A percentile compares a stretch with the other conserved stretches of the same genome.
phyloP scores from a whole-genome alignment of 2,329 filamentous ascomycete species.

The Neospermospora avenae region DNA sequence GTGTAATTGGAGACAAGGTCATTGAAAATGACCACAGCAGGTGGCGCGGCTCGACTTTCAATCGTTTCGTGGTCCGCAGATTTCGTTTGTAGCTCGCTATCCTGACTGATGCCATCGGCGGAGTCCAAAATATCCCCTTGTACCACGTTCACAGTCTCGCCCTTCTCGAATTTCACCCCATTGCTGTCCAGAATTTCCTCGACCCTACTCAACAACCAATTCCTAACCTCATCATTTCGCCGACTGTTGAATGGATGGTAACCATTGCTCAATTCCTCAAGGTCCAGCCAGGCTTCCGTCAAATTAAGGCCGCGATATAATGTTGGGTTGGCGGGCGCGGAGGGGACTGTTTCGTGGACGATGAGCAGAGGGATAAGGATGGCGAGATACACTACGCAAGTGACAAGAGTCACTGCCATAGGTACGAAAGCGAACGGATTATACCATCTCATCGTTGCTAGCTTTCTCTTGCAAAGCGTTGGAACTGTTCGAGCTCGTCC shows the following conservation, averaged over 20 bases:
- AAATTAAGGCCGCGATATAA: slow-evolving; percentile 68
- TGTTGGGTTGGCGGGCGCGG: slow-evolving; percentile 53
- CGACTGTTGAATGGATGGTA: slow-evolving; percentile 90
- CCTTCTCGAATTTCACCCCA: slow-evolving; percentile 45
- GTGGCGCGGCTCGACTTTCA: slow-evolving; percentile 16
- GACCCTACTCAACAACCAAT: slow-evolving; percentile 71
- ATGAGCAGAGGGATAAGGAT: slow-evolving; percentile 69
- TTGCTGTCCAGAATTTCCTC: slow-evolving; percentile 66
- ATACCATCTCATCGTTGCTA: slow-evolving; percentile 29
- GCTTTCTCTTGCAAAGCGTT: background rate
- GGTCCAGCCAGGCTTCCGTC: slow-evolving; percentile 80
- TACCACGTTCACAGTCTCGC: slow-evolving; percentile 26
- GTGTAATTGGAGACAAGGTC: slow-evolving; percentile 79
- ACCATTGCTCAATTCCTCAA: slow-evolving; percentile 68
- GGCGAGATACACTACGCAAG: slow-evolving; percentile 71
- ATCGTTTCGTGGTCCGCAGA: slow-evolving; percentile 17
- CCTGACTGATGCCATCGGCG: slow-evolving; percentile 11
- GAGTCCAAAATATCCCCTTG: background rate
- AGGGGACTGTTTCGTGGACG: slow-evolving; percentile 73
- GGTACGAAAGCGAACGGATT: slow-evolving; percentile 76
- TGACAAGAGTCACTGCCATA: slow-evolving; percentile 77
- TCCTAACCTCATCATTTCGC: slow-evolving; percentile 74
- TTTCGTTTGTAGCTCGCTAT: background rate
- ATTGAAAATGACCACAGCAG: slow-evolving; percentile 67
- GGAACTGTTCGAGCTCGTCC: background rate